Percentiles rank a stretch among this genome's conserved stretches.
phyloP scores from a whole-genome alignment of 805 yeast species.

The Peterozyma xylosa region DNA sequence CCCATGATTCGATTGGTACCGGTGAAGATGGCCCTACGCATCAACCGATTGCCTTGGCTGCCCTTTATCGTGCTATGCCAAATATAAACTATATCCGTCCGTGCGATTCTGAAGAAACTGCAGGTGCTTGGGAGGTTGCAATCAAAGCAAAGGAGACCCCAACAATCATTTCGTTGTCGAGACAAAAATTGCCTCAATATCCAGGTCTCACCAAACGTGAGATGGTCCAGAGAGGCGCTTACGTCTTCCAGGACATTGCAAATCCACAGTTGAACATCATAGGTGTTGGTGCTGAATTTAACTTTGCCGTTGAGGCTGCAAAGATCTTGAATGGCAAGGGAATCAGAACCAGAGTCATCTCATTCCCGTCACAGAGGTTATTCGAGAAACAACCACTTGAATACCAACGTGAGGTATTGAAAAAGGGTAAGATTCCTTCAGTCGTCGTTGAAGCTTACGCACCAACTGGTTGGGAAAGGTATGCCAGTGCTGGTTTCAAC shows the following conservation, averaged over 20 bases:
- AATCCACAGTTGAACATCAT: slow-evolving; percentile 18
- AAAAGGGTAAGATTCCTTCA: slow-evolving; percentile 19
- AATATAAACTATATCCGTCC: slow-evolving; percentile 44
- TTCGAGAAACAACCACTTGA: slow-evolving; percentile 21
- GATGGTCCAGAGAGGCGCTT: slow-evolving; percentile 20
- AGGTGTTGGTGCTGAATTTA: slow-evolving; percentile 23
- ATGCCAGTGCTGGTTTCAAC: slow-evolving; percentile 26
- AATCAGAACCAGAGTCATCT: slow-evolving; percentile 17
- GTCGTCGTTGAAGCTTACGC: slow-evolving; percentile 28
- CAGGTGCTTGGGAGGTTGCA: slow-evolving; percentile 35
- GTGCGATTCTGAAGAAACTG: slow-evolving; percentile 44
- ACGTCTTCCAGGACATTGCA: slow-evolving; percentile 15
- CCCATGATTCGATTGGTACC: slow-evolving; percentile 51
- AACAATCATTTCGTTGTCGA: slow-evolving; percentile 19
- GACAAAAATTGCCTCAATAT: slow-evolving; percentile 21
- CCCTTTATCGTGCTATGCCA: slow-evolving; percentile 45
- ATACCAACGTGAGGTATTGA: slow-evolving; percentile 18
- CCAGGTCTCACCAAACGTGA: slow-evolving; percentile 16
- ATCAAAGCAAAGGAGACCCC: slow-evolving; percentile 15
- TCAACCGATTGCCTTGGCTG: slow-evolving; percentile 45
- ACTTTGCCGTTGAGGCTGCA: slow-evolving; percentile 21
- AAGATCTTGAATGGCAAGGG: slow-evolving; percentile 17
- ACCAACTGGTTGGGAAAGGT: slow-evolving; percentile 27
- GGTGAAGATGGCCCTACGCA: slow-evolving; percentile 58
- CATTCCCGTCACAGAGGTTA: slow-evolving; percentile 24